Evolutionary conservation across 495 filamentous ascomycete genomes (phyloP), one percentile per base, ranked within the genome.

Genomic region (Staphylotrichum longicolle): DNA sequence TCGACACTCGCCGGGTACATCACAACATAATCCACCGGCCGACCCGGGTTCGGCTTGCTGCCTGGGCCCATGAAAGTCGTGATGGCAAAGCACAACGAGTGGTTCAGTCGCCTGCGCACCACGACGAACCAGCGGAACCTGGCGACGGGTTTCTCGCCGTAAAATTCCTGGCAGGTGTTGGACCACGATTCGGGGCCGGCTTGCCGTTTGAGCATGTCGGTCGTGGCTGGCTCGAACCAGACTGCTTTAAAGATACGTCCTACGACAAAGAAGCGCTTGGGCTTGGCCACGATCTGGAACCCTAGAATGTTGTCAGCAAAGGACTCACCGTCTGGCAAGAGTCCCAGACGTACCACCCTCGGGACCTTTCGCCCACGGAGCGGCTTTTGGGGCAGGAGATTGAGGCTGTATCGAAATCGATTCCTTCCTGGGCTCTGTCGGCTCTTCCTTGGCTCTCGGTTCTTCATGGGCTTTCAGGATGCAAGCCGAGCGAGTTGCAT

Each of bases 251-350:
- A 75, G 60, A 75, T 71, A 50, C 72, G 71, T 2, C 72, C 72
- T 3, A 68, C 47, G 52, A 66, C 66, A 60, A 76, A 72, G 74
- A 80, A 80, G 62, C 74, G 77, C 57, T 75, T 75, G 35, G 70
- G 71, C 42, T 73, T 76, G 46, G 66, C 48, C 33, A 67, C 54
- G 34, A 56, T 46, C 39, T 66, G 27, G 64, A 72, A 72, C 35
- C 40, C 70, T 70, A 8, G 20, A n/a, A n/a, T 12, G 10, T 35
- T 34, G 8, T 51, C 10, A 8, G 55, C 40, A 27, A n/a, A 27
- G 20, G 20, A 27, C 20, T 1, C 20, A 27, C 20, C 20, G 20
- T 27, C 20, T 27, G 20, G 20, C 1, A 27, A 1, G 1, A 27
- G 20, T 27, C 20, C 1, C 20, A 30, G 39, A 51, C n/a, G 32